These are phyloP conservation scores for Metschnikowia aberdeeniae DNA, from an alignment of 805 yeast genomes.

Conservation along the genomic window DNA sequence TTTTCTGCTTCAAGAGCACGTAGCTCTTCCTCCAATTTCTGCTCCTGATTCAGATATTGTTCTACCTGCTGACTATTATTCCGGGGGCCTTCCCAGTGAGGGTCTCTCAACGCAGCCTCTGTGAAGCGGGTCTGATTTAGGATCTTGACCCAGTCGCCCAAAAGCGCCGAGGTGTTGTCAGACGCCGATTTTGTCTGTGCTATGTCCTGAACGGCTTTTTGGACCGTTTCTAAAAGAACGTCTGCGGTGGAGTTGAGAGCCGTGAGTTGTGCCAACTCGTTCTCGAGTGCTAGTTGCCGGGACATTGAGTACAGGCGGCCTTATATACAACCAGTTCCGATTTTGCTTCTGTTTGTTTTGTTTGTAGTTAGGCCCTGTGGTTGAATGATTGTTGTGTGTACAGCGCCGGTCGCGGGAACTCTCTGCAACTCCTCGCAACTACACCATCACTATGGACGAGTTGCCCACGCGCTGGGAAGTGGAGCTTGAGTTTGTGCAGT, in stretches of 20 bases:
- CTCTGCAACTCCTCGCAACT: too few species aligned
- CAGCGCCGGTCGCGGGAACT: too few species aligned
- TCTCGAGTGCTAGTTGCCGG: conserved; percentile 18
- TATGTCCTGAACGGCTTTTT: conserved; percentile 26
- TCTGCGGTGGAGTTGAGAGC: conserved; percentile 32
- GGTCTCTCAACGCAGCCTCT: conserved; percentile 24
- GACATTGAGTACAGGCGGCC: conserved; percentile 8
- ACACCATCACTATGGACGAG: conserved; percentile 12
- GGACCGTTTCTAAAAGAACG: conserved; percentile 26
- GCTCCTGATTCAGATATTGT: conserved; percentile 19
- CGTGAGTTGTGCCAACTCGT: conserved; percentile 22
- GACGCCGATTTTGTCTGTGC: conserved; percentile 37
- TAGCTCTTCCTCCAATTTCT: conserved; percentile 23
- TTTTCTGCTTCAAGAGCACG: conserved; percentile 27
- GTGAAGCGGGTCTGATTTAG: conserved; percentile 60
- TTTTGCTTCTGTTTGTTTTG: too few species aligned
- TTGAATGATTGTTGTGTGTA: too few species aligned
- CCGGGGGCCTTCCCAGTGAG: conserved; percentile 19
- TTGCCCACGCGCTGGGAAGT: conserved; percentile 85
- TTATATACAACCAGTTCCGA: too few species aligned
- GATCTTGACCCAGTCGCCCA: conserved; percentile 59
- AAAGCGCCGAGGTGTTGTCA: conserved; percentile 44
- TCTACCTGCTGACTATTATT: conserved; percentile 20
- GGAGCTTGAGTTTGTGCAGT: conserved; percentile 91
- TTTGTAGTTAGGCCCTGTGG: too few species aligned